phyloP scores from a whole-genome alignment of 176 grass and related monocot species.

The Chrysopogon serrulatus region DNA sequence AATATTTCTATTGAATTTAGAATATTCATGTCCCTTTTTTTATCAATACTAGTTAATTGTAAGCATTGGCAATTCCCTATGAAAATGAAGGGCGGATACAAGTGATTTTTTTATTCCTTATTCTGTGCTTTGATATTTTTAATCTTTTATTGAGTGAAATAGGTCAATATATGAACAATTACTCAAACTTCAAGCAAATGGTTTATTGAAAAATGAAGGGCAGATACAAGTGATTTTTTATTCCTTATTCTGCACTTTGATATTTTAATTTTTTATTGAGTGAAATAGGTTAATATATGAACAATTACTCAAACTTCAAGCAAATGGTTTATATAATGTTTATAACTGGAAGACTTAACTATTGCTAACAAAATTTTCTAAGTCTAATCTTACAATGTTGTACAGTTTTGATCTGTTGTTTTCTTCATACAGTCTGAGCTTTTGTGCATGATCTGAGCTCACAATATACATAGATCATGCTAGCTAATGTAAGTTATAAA shows the following conservation, averaged over 20 bases:
- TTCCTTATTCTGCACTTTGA: not conserved
- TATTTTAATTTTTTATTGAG: not conserved
- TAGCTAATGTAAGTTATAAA: not conserved
- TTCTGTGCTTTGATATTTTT: not conserved
- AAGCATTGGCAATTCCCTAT: not conserved
- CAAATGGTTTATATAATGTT: not conserved
- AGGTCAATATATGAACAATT: not conserved
- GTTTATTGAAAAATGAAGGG: not conserved
- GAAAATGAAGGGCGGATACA: not conserved
- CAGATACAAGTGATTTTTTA: not conserved
- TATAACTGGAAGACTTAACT: not conserved
- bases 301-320: not conserved
- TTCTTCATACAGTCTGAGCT: not conserved
- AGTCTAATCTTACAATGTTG: not conserved
- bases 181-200: not conserved
- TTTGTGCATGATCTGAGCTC: not conserved
- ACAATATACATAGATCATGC: not conserved
- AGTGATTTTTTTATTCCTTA: not conserved
- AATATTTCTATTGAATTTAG: not conserved
- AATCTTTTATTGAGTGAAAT: not conserved
- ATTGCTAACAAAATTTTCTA: not conserved
- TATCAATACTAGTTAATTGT: not conserved
- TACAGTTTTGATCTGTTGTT: not conserved
- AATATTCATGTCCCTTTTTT: not conserved
- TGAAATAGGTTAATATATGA: not conserved